phyloP scores from a whole-genome alignment of 176 grass and related monocot genomes.

The Aegilops tauschii region DNA sequence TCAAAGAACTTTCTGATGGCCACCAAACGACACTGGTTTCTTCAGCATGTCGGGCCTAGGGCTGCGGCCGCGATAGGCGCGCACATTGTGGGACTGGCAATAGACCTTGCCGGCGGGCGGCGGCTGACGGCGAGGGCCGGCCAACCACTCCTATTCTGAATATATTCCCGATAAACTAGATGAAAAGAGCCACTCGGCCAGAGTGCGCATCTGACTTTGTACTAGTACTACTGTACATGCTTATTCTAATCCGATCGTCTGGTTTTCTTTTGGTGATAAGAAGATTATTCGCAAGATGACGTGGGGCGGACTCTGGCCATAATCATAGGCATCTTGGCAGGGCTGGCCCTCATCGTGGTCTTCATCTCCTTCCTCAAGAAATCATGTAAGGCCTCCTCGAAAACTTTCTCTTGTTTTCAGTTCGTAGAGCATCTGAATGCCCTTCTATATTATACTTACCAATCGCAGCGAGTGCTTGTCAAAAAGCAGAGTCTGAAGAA shows the following conservation, averaged over 20 bases:
- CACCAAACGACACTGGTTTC: not conserved
- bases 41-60: constrained; percentile 18
- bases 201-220: constrained; percentile 34
- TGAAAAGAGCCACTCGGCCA: constrained; percentile 18
- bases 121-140: not conserved
- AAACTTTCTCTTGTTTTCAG: not conserved
- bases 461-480: no score
- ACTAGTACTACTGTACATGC: not conserved
- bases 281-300: constrained; percentile 72
- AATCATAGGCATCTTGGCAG: constrained; percentile 74
- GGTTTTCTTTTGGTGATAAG: constrained; percentile 36
- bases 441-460: not conserved
- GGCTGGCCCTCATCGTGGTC: constrained; percentile 68
- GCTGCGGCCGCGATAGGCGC: constrained; percentile 19
- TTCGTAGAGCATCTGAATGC: not conserved
- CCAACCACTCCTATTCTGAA: constrained; percentile 34
- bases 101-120: constrained; percentile 25
- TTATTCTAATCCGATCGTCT: constrained; percentile 12
- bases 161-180: constrained; percentile 57
- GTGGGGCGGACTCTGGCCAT: constrained; percentile 80
- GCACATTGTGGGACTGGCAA: not conserved
- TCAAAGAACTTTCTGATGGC: not conserved
- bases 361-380: constrained; percentile 81
- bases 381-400: constrained; percentile 37
- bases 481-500: not conserved